Evolutionary conservation across 2,329 filamentous ascomycete genomes (phyloP), one percentile per base, ranked within the genome.

Genomic region (Trichoderma oligosporum): DNA sequence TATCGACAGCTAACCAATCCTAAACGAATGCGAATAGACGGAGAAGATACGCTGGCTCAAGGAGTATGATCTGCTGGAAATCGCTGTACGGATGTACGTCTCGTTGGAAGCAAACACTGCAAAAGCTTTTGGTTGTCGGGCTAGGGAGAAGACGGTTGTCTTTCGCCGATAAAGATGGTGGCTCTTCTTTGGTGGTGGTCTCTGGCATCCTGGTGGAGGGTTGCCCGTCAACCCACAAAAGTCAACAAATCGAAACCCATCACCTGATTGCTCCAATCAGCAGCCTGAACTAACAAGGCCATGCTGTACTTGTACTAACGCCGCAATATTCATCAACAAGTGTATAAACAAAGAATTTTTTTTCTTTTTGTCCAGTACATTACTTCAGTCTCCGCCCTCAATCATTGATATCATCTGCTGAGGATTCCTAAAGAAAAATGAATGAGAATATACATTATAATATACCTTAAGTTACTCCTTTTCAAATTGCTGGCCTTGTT

Each of bases 201-300:
- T 33, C 33, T 56, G 53, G 29, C 12, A 48, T 48, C 16, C 48
- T 41, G 48, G 49, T 54, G 49, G 36, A 54, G 27, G 55, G 48
- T 24, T 52, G 52, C 31, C 36, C 42, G 46, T 52, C 46, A 44
- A 42, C 33, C 53, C 20, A 39, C 48, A 48, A 36, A 53, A 42
- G 36, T 59, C 49, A 47, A 55, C 57, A 54, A 45, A 54, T 39
- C 29, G 7, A 29, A 35, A 14, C 35, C 53, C 53, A 56, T 59
- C 49, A 54, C 27, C 49, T 42, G 48, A 20, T 54, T 42, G 42
- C 36, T 18, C 57, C 57, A 57, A 59, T 59, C 57, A 52, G 52
- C 55, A 38, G 51, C 29, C 27, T 16, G 41, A 12, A 11, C 53
- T 36, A 35, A 33, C 44, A 48, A 42, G 52, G 53, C 53, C 36